phyloP scores from a whole-genome alignment of 2,329 filamentous ascomycete species.

The Aureobasidium sp. region DNA sequence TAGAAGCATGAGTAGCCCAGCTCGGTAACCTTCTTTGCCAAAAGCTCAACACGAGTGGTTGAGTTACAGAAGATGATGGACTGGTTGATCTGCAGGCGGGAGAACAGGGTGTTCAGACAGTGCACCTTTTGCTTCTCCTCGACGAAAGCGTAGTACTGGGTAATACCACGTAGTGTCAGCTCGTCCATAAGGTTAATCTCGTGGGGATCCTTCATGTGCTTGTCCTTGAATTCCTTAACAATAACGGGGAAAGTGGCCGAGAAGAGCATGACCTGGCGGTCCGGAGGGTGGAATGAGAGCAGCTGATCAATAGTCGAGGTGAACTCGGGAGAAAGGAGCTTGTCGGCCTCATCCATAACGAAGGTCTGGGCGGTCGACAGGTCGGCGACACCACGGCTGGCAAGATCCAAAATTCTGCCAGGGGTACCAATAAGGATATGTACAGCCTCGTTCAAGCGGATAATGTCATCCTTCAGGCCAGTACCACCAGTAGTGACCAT shows the following conservation, averaged over 20 bases:
- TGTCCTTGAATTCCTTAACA: slow-evolving; percentile 96
- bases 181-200: slow-evolving; percentile 99
- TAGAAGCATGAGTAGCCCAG: slow-evolving; percentile 99
- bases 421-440: slow-evolving; percentile 98
- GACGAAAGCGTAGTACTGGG: slow-evolving; percentile 98
- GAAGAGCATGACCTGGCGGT: slow-evolving; percentile 98
- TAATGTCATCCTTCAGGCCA: slow-evolving; percentile 89
- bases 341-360: slow-evolving; percentile 99
- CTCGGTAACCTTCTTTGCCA: slow-evolving; percentile 99
- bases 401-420: slow-evolving; percentile 89
- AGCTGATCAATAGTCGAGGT: slow-evolving; percentile 96
- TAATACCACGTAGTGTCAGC: slow-evolving; percentile 93
- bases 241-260: slow-evolving; percentile 95
- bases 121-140: slow-evolving; percentile 99
- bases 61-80: slow-evolving; percentile 99
- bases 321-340: slow-evolving; percentile 92
- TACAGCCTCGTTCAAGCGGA: slow-evolving; percentile 86
- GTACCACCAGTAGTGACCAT: slow-evolving; percentile 99
- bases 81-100: slow-evolving; percentile 98
- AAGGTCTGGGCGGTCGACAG: slow-evolving; percentile 95
- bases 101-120: slow-evolving; percentile 97
- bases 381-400: slow-evolving; percentile 93
- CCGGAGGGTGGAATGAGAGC: slow-evolving; percentile 89
- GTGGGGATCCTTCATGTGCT: slow-evolving; percentile 93
- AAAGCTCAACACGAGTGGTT: slow-evolving; percentile 91